Base-by-base conservation (phyloP, 2,329 filamentous ascomycete genomes). In the Hypoxylon sp. region DNA sequence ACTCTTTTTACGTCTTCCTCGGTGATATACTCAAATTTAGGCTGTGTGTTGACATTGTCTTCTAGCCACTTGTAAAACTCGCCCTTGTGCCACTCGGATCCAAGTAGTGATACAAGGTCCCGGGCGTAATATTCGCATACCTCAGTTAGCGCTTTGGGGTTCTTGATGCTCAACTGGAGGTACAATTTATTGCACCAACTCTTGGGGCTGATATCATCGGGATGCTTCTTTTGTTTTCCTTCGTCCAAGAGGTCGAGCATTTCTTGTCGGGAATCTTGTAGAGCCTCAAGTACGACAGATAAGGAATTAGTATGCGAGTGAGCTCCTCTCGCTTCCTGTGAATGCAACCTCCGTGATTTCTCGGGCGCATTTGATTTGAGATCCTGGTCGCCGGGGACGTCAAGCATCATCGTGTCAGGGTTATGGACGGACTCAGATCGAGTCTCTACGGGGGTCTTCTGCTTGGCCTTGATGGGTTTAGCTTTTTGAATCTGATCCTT, bases 101-200 rank as follows among this genome's bases (percentile, higher is more conserved):
- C 71, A 11, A 78, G 71, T 27, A 51, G 51, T 25, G 57, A 52
- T 52, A 65, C 65, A 34, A 87, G 75, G 5, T 79, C 78, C 3
- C 69, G 69, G 1, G 83, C 78, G 56, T 83, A 82, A 64, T 83
- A 85, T 11, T 80, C 76, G 1, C 84, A 71, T 2, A 86, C 71
- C 37, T 85, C 81, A 37, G 74, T 60, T 2, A 78, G 74, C 0
- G 67, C 72, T 3, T 56, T 50, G 48, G 82, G 82, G 0, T 73
- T 46, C 2, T 78, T 78, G 8, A 85, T 78, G 48, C 74, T 82
- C 70, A 83, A 81, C n/a, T 75, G 75, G 61, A 74, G 66, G 50
- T 78, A 82, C 2, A 82, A 57, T 30, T 73, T 78, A 4, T 63
- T 70, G 5, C 69, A 69, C 67, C 73, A 76, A 3, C 69, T 58